A percentile compares a stretch with the other conserved stretches of the same genome.
Evolutionary conservation across 441 rosid genomes (phyloP).

Genomic region (Aquilaria agallochum): DNA sequence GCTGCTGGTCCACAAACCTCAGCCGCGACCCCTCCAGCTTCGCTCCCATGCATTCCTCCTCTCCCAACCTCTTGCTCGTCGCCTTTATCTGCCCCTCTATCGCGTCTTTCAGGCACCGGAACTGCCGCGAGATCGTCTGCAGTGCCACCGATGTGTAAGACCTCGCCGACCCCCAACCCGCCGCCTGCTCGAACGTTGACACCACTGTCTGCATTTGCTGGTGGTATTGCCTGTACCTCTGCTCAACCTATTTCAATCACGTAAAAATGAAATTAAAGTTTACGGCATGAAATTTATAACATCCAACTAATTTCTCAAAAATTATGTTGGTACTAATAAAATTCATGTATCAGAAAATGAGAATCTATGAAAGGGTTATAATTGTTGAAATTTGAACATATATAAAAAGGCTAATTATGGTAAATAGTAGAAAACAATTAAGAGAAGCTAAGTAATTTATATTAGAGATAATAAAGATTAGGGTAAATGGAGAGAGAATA

Average conservation of each 20-base stretch:
- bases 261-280: too few species aligned
- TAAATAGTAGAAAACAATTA: too few species aligned
- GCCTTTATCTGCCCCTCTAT: conserved; percentile 55
- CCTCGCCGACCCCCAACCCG: conserved; percentile 55
- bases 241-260: conserved; percentile 41
- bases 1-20: conserved; percentile 42
- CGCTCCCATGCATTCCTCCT: conserved; percentile 39
- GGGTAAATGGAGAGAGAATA: neutral
- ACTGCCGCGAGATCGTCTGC: conserved; percentile 64
- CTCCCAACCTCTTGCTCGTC: conserved; percentile 47
- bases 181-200: conserved; percentile 57
- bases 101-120: conserved; percentile 59
- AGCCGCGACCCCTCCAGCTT: conserved; percentile 39
- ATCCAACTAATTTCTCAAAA: too few species aligned
- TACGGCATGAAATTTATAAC: too few species aligned
- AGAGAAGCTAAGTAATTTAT: too few species aligned
- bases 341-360: too few species aligned
- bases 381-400: too few species aligned
- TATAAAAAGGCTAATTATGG: too few species aligned
- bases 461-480: too few species aligned
- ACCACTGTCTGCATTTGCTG: conserved; percentile 51
- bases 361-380: too few species aligned
- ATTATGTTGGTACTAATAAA: too few species aligned
- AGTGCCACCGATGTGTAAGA: conserved; percentile 58
- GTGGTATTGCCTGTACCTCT: conserved; percentile 61